phyloP scores from a whole-genome alignment of 2,329 filamentous ascomycete species.

The Fusarium sp. region DNA sequence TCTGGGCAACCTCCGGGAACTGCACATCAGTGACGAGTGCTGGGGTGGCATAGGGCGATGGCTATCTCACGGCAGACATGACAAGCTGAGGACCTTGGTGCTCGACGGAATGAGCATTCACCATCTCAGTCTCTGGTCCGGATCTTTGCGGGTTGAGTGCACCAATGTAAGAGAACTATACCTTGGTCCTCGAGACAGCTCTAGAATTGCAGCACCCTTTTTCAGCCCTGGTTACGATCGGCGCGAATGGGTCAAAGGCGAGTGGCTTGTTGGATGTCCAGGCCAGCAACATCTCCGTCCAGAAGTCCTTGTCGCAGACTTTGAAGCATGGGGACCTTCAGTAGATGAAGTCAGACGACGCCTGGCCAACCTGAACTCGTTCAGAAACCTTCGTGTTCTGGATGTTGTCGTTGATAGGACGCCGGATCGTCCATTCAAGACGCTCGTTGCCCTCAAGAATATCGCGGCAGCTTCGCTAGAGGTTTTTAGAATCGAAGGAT shows the following conservation, averaged over 20 bases:
- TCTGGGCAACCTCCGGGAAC: background rate
- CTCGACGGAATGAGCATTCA: slow-evolving; percentile 5
- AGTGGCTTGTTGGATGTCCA: slow-evolving; percentile 2
- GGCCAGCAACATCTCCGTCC: background rate
- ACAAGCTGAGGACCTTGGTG: background rate
- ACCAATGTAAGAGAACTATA: slow-evolving; percentile 12
- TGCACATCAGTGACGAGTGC: background rate
- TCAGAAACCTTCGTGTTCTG: slow-evolving; percentile 5
- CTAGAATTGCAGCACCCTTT: background rate
- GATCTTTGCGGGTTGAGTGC: background rate
- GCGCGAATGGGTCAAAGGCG: slow-evolving; percentile 10
- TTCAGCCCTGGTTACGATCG: background rate
- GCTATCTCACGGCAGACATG: background rate
- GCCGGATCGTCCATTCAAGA: slow-evolving; percentile 1
- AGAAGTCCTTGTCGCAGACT: background rate
- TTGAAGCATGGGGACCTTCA: background rate
- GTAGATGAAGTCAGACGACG: background rate
- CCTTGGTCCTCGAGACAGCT: background rate
- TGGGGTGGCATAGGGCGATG: background rate
- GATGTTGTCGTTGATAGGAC: slow-evolving; percentile 7
- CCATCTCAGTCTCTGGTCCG: background rate
- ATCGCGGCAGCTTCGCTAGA: slow-evolving; percentile 5
- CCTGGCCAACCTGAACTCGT: background rate
- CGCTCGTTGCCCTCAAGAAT: slow-evolving; percentile 10
- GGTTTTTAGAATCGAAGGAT: slow-evolving; percentile 11